phyloP scores from a whole-genome alignment of 306 rosid species.

The Trichosanthes cucumerina region DNA sequence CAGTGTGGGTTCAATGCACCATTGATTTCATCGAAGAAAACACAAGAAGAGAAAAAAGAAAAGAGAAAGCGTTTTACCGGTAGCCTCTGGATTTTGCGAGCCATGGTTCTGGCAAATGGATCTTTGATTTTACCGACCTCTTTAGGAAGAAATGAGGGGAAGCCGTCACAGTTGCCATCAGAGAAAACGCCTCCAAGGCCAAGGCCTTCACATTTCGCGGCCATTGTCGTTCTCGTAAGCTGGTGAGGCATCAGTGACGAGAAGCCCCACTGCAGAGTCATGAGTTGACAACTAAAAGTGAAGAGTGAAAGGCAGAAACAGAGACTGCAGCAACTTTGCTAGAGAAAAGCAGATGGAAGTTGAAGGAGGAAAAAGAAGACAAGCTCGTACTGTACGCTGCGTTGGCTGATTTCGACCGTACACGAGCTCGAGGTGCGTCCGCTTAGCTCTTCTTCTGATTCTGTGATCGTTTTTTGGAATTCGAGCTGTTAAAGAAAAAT shows the following conservation, averaged over 20 bases:
- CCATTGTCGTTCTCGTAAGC: neutral
- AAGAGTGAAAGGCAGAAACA: neutral
- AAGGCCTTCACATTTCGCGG: constrained; percentile 13
- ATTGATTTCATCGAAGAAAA: neutral
- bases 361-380: neutral
- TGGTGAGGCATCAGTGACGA: neutral
- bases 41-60: neutral
- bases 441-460: neutral
- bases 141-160: constrained; percentile 74
- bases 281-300: neutral
- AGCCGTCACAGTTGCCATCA: constrained; percentile 1
- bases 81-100: constrained; percentile 61
- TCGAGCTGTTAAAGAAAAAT: neutral
- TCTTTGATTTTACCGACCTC: constrained; percentile 52
- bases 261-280: neutral
- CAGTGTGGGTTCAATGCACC: neutral
- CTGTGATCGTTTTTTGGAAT: neutral
- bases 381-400: neutral
- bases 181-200: constrained; percentile 7
- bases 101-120: constrained; percentile 54
- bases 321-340: neutral
- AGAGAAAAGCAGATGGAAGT: neutral
- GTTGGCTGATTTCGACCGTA: neutral
- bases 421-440: neutral
- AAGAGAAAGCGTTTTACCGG: constrained; percentile 29